Evolutionary conservation across 805 yeast species (phyloP), one percentile per base, ranked within the genome.

Genomic region (Pichia phayaonensis): DNA sequence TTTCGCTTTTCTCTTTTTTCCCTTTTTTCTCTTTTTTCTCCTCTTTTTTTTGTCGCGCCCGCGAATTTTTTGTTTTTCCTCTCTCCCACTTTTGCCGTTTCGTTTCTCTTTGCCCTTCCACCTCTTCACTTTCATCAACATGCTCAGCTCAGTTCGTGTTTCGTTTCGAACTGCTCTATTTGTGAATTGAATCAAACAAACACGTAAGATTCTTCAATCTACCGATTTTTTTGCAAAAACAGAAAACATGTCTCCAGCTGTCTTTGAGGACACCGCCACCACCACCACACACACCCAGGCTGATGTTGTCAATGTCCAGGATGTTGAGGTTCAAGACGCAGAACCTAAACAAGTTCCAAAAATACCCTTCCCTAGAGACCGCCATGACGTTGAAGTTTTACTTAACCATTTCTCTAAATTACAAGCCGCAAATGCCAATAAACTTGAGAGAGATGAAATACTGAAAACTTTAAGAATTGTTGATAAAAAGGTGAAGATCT

Each of bases 401-500:
- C 40, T 47, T 6, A 27, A 42, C 21, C 50, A 47, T 23, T 48
- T 48, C 22, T 42, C 36, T 18, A 40, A 48, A 39, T 39, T 44
- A 23, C 45, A 39, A 39, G 16, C 8, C n/a, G 44, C 52, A 16
- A 40, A 44, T 40, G 48, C 31, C 3, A 40, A 40, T 40, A 40
- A 42, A 22, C 27, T 22, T 3, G 83, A 79, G 51, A 71, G 72
- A 46, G 56, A 61, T 8, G 43, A 76, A 1, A 71, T 80, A 26
- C 74, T 76, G 53, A 67, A 65, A 21, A 63, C 69, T 1, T 60
- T 80, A 27, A 57, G 61, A 36, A 56, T 66, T 45, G 65, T 79
- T 7, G 73, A 79, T 42, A 53, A 62, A 31, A 72, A 72, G 44
- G 76, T 75, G 54, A 69, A 68, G 31, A 51, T 49, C 5, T 76